A percentile compares a stretch with the other conserved stretches of the same genome.
These are phyloP conservation scores for Penicillium expansum DNA, from an alignment of 2,329 filamentous ascomycete genomes.

Conservation along the genomic window DNA sequence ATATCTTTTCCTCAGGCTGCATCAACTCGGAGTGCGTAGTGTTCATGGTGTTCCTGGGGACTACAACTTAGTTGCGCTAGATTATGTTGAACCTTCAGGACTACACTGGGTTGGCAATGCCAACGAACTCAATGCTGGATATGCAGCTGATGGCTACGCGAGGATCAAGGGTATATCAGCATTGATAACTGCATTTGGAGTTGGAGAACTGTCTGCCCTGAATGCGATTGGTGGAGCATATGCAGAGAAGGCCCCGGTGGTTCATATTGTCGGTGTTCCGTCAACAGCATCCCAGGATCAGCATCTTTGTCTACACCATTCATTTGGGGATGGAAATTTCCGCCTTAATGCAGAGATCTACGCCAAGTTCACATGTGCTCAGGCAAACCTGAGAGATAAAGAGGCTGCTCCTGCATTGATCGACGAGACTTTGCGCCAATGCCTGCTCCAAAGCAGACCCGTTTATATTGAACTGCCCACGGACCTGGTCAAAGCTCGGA, in stretches of 20 bases:
- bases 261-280: not conserved
- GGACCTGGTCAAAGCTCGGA: not conserved
- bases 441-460: not conserved
- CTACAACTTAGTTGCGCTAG: not conserved
- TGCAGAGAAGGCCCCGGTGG: not conserved
- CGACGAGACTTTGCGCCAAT: not conserved
- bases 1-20: not conserved
- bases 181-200: not conserved
- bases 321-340: not conserved
- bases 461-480: not conserved
- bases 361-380: not conserved
- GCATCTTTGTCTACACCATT: not conserved
- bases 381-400: not conserved
- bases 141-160: not conserved
- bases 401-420: not conserved
- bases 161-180: not conserved
- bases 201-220: not conserved
- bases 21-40: not conserved
- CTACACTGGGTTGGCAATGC: not conserved
- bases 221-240: not conserved
- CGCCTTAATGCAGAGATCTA: not conserved
- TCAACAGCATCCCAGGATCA: not conserved
- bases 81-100: not conserved
- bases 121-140: not conserved
- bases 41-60: not conserved